phyloP scores from a whole-genome alignment of 495 filamentous ascomycete genomes.

The Tuber indicum region DNA sequence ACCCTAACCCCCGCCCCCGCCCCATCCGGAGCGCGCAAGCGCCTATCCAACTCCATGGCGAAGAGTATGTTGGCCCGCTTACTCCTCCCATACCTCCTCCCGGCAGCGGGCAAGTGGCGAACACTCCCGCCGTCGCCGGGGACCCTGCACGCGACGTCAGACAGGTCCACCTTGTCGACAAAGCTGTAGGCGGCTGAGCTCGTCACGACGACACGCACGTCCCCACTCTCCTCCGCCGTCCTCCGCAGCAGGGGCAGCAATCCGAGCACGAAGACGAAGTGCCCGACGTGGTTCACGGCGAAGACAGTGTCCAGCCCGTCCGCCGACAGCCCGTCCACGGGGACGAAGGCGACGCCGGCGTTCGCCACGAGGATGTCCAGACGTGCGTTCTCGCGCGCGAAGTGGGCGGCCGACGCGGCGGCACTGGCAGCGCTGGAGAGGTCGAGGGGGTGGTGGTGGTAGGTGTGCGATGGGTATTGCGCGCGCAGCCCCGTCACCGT shows the following conservation, averaged over 20 bases:
- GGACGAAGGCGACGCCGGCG: slow-evolving; percentile 21
- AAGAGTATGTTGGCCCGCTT: slow-evolving; percentile 50
- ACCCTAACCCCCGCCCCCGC: slow-evolving; percentile 21
- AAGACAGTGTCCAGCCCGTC: slow-evolving; percentile 31
- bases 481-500: slow-evolving; percentile 17
- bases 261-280: slow-evolving; percentile 22
- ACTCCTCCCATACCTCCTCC: slow-evolving; percentile 44
- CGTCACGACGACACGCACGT: slow-evolving; percentile 28
- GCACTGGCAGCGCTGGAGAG: slow-evolving; percentile 10
- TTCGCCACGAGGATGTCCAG: slow-evolving; percentile 35
- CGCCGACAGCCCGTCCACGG: slow-evolving; percentile 18
- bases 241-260: slow-evolving; percentile 24
- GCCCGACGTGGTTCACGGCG: slow-evolving; percentile 29
- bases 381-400: slow-evolving; percentile 11
- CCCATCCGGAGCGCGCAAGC: slow-evolving; percentile 20
- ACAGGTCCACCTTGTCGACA: slow-evolving; percentile 25
- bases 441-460: slow-evolving; percentile 28
- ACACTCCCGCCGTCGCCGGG: slow-evolving; percentile 19
- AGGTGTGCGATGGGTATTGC: slow-evolving; percentile 23
- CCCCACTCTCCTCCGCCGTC: slow-evolving; percentile 11
- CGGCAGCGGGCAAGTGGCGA: slow-evolving; percentile 13
- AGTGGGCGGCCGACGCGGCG: slow-evolving; percentile 13
- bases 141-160: neutral
- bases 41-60: slow-evolving; percentile 44
- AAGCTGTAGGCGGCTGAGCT: slow-evolving; percentile 23